A percentile compares a stretch with the other conserved stretches of the same genome.
phyloP scores from a whole-genome alignment of 306 rosid genomes.

The Cicer arietinum region DNA sequence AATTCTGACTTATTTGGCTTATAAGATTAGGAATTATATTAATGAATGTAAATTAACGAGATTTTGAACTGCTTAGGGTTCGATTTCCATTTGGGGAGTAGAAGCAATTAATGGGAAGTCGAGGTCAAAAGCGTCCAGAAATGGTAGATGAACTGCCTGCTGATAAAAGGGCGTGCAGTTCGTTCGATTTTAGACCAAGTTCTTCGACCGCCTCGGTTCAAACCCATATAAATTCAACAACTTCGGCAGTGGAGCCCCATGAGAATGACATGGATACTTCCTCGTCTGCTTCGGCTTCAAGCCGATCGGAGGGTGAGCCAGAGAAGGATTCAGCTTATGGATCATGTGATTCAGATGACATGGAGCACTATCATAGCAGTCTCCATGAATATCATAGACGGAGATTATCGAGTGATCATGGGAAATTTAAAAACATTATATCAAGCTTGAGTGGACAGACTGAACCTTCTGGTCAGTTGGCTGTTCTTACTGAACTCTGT shows the following conservation, averaged over 20 bases:
- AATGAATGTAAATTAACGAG: slow-evolving; percentile 36
- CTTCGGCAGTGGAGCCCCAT: slow-evolving; percentile 57
- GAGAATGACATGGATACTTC: slow-evolving; percentile 95
- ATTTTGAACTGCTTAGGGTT: slow-evolving; percentile 52
- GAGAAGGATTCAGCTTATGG: slow-evolving; percentile 90
- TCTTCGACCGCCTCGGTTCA: slow-evolving; percentile 77
- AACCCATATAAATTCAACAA: slow-evolving; percentile 56
- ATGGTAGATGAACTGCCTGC: slow-evolving; percentile 84
- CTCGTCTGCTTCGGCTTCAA: slow-evolving; percentile 84
- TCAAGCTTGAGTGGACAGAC: slow-evolving; percentile 69
- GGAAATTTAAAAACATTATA: slow-evolving; percentile 73
- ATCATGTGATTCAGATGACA: slow-evolving; percentile 94
- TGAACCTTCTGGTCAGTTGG: slow-evolving; percentile 73
- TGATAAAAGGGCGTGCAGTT: slow-evolving; percentile 89
- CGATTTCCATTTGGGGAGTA: slow-evolving; percentile 42
- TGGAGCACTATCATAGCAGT: slow-evolving; percentile 68
- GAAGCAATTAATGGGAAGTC: slow-evolving; percentile 70
- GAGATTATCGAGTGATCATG: slow-evolving; percentile 80
- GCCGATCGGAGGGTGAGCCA: slow-evolving; percentile 81
- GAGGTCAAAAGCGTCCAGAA: slow-evolving; percentile 90
- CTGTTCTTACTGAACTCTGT: slow-evolving; percentile 80
- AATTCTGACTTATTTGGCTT: slow-evolving; percentile 18
- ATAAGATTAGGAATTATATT: slow-evolving; percentile 28
- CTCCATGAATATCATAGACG: slow-evolving; percentile 74
- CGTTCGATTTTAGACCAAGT: slow-evolving; percentile 85